Evolutionary conservation across 768 basidiomycete genomes (phyloP), one percentile per base, ranked within the genome.

Genomic region (Leccinum barrowsii): DNA sequence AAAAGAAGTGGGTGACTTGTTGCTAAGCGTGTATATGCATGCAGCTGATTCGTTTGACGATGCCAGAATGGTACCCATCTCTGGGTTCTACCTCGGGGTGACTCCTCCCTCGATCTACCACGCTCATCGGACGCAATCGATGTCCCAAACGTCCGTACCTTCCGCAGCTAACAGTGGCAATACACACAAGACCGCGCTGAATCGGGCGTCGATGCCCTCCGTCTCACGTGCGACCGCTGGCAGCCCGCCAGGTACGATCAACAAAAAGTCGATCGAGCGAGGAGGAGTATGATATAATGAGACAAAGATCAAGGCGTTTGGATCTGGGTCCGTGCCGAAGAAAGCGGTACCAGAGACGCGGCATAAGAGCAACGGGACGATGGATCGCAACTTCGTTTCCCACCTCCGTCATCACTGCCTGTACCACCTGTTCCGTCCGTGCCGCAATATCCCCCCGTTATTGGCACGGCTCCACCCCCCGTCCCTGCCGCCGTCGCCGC

Each of bases 21-120:
- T 60, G 53, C 19, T 42, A 32, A n/a, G 4, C 40, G 13, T 15
- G 10, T 60, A 28, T 22, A 21, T 47, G 50, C 24, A 24, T 24
- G 24, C 24, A 30, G 28, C 28, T 30, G 28, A 30, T 30, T 30
- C 28, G 28, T 30, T 30, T 6, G 55, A 44, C 47, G 47, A n/a
- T 52, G 35, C 1, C 57, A 92, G 91, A 67, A 93, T 96, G 89
- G 83, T 95, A 8, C 89, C 93, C 5, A 94, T 94, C 58, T 83
- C 87, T 1, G 77, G 81, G 17, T 92, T 85, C 69, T 93, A 93
- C 67, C 85, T 93, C 17, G 90, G 90, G 21, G 80, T 84, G 13
- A 82, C 76, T n/a, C 80, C 82, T 0, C 73, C 76, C 2, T 72
- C 83, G 2, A 72, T 64, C 48, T 72, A 72, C 55, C 64, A 70